phyloP scores from a whole-genome alignment of 371 early-diverging fungal genomes.

The Capillidium heterosporum region DNA sequence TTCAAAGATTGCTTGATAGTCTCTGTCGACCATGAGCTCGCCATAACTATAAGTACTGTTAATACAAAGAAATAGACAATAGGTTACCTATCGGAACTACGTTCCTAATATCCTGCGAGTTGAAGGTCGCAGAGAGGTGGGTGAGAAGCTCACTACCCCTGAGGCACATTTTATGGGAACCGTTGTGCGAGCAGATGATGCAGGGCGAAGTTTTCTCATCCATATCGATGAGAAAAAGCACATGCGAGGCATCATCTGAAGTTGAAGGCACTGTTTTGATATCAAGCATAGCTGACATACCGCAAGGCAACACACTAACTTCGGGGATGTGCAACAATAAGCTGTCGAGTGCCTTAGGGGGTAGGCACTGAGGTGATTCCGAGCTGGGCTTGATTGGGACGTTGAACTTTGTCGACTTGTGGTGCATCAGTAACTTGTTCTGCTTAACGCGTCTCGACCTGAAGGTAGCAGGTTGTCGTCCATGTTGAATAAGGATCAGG shows the following conservation, averaged over 20 bases:
- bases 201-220: not conserved
- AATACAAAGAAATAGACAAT: not conserved
- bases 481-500: not conserved
- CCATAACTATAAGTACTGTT: not conserved
- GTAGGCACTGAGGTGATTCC: not conserved
- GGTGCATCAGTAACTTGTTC: not conserved
- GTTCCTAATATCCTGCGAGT: not conserved
- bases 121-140: not conserved
- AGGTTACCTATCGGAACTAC: not conserved
- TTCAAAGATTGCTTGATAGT: not conserved
- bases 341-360: not conserved
- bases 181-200: not conserved
- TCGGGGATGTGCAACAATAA: not conserved
- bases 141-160: not conserved
- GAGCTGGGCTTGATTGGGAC: not conserved
- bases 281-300: not conserved
- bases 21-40: not conserved
- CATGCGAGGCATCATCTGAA: not conserved
- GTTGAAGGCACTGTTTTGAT: not conserved
- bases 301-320: not conserved
- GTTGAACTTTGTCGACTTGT: not conserved
- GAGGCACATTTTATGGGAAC: not conserved
- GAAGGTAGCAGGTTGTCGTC: not conserved
- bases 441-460: not conserved
- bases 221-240: not conserved